phyloP scores from a whole-genome alignment of 345 rosid species.

The Eucalyptus brandiana region DNA sequence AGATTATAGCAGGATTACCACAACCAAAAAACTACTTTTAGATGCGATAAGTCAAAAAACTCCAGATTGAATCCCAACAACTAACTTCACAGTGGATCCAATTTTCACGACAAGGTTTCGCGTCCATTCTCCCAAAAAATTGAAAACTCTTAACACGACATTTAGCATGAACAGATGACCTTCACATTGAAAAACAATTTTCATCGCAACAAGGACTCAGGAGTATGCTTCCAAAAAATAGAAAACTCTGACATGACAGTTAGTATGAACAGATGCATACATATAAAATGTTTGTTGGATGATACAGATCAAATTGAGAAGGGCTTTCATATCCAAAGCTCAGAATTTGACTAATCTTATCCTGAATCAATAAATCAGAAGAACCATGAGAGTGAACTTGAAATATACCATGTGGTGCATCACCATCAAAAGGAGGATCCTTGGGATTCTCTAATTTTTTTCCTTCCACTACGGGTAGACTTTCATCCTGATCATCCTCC shows the following conservation, averaged over 20 bases:
- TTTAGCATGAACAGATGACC: background rate
- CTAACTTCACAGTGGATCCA: background rate
- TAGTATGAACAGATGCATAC: background rate
- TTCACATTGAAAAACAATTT: background rate
- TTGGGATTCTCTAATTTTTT: constrained; percentile 13
- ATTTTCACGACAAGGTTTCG: background rate
- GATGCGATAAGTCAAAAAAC: background rate
- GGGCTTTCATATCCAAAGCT: background rate
- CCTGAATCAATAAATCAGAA: background rate
- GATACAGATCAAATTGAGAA: background rate
- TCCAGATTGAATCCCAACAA: background rate
- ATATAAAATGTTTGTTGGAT: background rate
- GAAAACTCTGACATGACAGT: background rate
- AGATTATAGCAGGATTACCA: background rate
- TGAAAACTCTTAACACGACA: background rate
- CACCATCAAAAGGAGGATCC: constrained; percentile 12
- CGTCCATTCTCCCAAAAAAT: background rate
- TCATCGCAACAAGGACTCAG: background rate
- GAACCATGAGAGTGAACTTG: background rate
- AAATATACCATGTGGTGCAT: constrained; percentile 27
- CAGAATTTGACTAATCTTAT: background rate
- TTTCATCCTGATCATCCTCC: constrained; percentile 57
- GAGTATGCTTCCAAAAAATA: background rate
- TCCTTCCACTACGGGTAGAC: constrained; percentile 21
- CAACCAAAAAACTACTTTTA: background rate